These are phyloP conservation scores for Tulasnella sp. DNA, from an alignment of 768 basidiomycete genomes.

Conservation along the genomic window DNA sequence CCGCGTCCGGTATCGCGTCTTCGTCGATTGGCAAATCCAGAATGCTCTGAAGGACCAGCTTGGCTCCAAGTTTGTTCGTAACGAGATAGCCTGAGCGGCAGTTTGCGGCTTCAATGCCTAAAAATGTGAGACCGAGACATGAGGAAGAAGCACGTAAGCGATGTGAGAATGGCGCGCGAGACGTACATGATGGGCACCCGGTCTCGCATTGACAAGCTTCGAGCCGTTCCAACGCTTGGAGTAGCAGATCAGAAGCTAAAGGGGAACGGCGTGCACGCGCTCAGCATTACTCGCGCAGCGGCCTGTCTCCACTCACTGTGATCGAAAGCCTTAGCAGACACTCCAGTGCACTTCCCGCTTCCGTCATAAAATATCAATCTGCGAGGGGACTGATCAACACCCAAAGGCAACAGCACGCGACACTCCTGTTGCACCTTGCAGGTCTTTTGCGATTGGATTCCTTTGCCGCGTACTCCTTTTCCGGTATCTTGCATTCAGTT, in stretches of 20 bases:
- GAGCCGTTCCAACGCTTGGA: conserved; percentile 54
- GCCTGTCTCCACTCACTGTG: conserved; percentile 48
- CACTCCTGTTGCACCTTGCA: conserved; percentile 46
- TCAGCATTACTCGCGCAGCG: neutral
- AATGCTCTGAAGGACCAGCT: conserved; percentile 58
- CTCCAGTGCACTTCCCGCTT: conserved; percentile 63
- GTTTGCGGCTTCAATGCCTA: conserved; percentile 61
- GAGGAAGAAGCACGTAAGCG: neutral
- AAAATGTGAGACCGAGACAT: neutral
- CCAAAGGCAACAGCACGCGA: conserved; percentile 1
- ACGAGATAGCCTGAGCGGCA: conserved; percentile 74
- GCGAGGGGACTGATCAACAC: conserved; percentile 7
- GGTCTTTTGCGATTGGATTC: conserved; percentile 61
- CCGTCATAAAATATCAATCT: conserved; percentile 81
- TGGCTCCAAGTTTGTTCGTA: conserved; percentile 69
- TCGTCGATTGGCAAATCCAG: conserved; percentile 45
- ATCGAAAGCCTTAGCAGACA: conserved; percentile 77
- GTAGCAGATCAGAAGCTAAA: conserved; percentile 53
- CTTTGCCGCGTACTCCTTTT: conserved; percentile 61
- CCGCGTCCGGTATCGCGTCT: conserved; percentile 36
- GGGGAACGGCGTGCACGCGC: neutral
- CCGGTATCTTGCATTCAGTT: conserved; percentile 78
- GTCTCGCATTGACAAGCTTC: conserved; percentile 60
- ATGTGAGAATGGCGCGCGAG: neutral
- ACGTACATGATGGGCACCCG: conserved; percentile 68